Evolutionary conservation across 345 rosid species (phyloP), one percentile per base, ranked within the genome.

Genomic region (Arabidopsis suecica): DNA sequence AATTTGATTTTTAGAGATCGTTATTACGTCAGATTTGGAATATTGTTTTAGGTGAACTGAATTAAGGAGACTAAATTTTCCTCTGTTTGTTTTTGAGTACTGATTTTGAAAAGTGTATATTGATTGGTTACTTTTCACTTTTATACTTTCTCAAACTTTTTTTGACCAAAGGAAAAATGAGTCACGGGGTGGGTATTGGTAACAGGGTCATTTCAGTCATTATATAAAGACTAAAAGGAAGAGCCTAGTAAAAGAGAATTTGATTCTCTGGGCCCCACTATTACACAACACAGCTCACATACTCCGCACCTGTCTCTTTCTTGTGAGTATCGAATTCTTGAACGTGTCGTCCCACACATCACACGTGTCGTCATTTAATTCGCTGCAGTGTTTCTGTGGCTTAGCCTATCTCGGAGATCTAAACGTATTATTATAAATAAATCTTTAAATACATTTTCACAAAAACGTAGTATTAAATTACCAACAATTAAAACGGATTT

Each of bases 221-320:
- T 44, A 58, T 2, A 14, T 4, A 0, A 18, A 13, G 33, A 37
- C 3, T 0, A 3, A 22, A 55, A 2, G 4, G 5, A 30, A 5
- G 41, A 16, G 67, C 28, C 5, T 42, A 42, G 28, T 28, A 7
- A 28, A 61, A 54, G 22, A 61, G 70, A 54, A 69, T 69, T 69
- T 54, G 79, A 76, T 76, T 53, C 75, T 50, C 50, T 53, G 65
- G 65, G 51, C 7, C 74, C 69, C 69, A 76, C 70, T 5, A 1
- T 7, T 23, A 12, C 20, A 3, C 41, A 28, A 28, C 60, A 9
- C 62, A 50, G 48, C 33, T 61, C 74, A 75, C 40, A 61, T 11
- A 53, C 33, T 33, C 18, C 70, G 9, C 75, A 54, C 75, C 65
- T 76, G 75, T 69, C 80, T 61, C 18, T 69, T 69, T 76, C 79